Conservation (phyloP, 108 stramenopile genomes). For the Skeletonema menzelii region DNA sequence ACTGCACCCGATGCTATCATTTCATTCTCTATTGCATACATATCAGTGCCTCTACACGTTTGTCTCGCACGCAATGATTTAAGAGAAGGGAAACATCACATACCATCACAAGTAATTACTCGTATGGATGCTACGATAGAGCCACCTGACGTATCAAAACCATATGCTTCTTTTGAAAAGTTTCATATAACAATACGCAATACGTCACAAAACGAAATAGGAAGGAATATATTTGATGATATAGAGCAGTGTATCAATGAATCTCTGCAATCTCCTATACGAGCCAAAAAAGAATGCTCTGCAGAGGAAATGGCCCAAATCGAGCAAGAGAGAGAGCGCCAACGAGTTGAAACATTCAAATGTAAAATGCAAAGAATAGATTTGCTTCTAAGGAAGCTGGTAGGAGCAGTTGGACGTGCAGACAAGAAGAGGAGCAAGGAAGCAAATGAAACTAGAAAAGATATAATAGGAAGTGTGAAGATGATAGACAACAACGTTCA, state of each 20-base stretch:
- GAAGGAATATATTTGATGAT: background rate
- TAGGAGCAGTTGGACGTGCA: conserved; percentile 49
- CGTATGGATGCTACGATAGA: conserved; percentile 61
- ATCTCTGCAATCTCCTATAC: conserved; percentile 29
- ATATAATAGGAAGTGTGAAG: conserved; percentile 30
- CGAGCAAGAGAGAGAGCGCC: conserved; percentile 9
- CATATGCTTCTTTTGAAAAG: conserved; percentile 33
- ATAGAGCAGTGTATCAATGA: conserved; percentile 24
- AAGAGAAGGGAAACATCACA: conserved; percentile 38
- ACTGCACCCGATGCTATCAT: conserved; percentile 39
- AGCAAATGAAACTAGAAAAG: conserved; percentile 60
- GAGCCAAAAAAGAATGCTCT: conserved; percentile 37
- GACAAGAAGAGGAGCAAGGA: conserved; percentile 45
- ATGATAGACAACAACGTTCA: background rate
- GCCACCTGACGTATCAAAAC: conserved; percentile 54
- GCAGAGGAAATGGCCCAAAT: conserved; percentile 28
- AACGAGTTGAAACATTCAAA: conserved; percentile 42
- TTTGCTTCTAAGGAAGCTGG: conserved; percentile 51
- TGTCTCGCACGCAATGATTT: conserved; percentile 63
- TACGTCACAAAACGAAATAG: background rate
- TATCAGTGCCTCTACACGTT: conserved; percentile 52
- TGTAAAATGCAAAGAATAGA: conserved; percentile 53
- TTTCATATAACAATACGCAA: conserved; percentile 39
- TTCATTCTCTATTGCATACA: conserved; percentile 53
- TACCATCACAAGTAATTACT: conserved; percentile 55